Conservation (phyloP, 1,139 yeast genomes). For the Kodamaea alishanica region DNA sequence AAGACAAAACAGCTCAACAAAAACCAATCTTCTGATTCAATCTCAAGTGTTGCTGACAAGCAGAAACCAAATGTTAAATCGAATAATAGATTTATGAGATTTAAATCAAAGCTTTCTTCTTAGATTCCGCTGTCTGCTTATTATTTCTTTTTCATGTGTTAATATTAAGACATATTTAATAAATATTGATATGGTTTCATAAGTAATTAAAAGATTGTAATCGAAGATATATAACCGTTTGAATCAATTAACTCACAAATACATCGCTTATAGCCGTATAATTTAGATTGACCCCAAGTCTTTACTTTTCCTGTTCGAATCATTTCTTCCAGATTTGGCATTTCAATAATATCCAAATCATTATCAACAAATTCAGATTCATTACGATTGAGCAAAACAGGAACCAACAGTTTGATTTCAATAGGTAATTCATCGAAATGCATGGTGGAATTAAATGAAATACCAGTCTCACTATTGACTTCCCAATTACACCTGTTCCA, state of each 20-base stretch:
- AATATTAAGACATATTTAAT: no score
- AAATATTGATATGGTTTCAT: no score
- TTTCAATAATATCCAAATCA: slow-evolving; percentile 35
- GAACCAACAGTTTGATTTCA: slow-evolving; percentile 23
- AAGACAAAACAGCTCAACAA: slow-evolving; percentile 2
- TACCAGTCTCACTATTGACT: slow-evolving; percentile 14
- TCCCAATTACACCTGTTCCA: slow-evolving; percentile 49
- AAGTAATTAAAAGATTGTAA: slow-evolving; percentile 23
- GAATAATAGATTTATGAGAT: slow-evolving; percentile 9
- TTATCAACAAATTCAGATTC: slow-evolving; percentile 47
- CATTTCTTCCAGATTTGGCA: slow-evolving; percentile 35
- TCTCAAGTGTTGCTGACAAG: background rate
- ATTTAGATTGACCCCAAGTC: slow-evolving; percentile 53
- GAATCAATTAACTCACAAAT: slow-evolving; percentile 54
- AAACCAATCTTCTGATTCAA: background rate
- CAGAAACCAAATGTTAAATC: slow-evolving; percentile 2
- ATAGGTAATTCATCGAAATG: slow-evolving; percentile 33
- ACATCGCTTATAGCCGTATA: slow-evolving; percentile 43
- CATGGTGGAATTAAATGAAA: slow-evolving; percentile 25
- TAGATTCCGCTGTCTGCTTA: background rate
- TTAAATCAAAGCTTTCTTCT: slow-evolving; percentile 11
- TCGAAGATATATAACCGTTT: slow-evolving; percentile 31
- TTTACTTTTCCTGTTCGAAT: slow-evolving; percentile 41
- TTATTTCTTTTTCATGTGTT: background rate
- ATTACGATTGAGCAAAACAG: slow-evolving; percentile 47